Percentiles rank a stretch among this genome's conserved stretches.
Conservation (phyloP, 352 stramenopile genomes). For the Phytophthora brassicae region DNA sequence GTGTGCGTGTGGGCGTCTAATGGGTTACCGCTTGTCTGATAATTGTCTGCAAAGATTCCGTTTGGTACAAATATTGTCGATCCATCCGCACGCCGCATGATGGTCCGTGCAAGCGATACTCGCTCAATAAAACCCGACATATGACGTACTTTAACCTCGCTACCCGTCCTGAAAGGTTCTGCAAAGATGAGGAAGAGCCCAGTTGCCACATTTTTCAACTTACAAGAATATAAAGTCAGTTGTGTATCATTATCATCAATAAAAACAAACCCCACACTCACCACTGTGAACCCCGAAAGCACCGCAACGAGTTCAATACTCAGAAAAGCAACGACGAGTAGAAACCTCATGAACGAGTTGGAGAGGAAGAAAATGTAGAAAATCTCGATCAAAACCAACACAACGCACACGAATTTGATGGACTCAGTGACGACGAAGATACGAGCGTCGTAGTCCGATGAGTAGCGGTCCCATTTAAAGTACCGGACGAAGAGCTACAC, state of each 20-base stretch:
- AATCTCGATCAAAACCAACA: constrained; percentile 77
- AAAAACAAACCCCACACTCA: constrained; percentile 16
- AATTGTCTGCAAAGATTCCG: constrained; percentile 70
- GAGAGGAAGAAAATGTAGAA: constrained; percentile 86
- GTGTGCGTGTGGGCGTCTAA: constrained; percentile 56
- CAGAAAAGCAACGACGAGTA: constrained; percentile 73
- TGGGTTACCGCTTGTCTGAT: constrained; percentile 65
- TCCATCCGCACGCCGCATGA: constrained; percentile 62
- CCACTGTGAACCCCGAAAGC: constrained; percentile 66
- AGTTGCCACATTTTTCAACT: constrained; percentile 84
- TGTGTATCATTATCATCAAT: background rate
- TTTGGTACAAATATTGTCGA: constrained; percentile 81
- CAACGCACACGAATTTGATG: constrained; percentile 75
- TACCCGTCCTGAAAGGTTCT: constrained; percentile 77
- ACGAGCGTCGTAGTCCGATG: constrained; percentile 66
- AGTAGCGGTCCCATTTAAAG: constrained; percentile 74
- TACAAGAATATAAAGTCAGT: background rate
- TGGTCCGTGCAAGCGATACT: constrained; percentile 76
- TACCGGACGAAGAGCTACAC: constrained; percentile 68
- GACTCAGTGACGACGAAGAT: constrained; percentile 82
- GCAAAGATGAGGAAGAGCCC: constrained; percentile 86
- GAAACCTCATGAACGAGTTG: constrained; percentile 57
- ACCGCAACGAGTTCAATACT: constrained; percentile 63
- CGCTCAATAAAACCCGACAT: constrained; percentile 70
- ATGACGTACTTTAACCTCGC: constrained; percentile 51